Conservation (phyloP, 2,329 filamentous ascomycete genomes). For the Monosporascus sp. region DNA sequence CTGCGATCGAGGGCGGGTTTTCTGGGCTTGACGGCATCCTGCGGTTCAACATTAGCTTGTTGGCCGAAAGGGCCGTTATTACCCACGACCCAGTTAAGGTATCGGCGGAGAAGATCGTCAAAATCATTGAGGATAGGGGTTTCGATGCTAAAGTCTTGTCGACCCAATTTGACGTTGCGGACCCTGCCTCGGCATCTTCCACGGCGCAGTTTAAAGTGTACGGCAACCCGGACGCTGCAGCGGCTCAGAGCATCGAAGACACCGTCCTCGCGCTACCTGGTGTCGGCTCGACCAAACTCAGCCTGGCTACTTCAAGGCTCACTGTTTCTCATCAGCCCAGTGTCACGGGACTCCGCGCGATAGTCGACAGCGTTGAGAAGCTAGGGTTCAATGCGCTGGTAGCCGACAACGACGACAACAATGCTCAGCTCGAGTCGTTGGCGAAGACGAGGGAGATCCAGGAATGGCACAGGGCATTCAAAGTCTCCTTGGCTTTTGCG, state of each 20-base stretch:
- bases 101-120: constrained; percentile 65
- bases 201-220: constrained; percentile 79
- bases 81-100: constrained; percentile 73
- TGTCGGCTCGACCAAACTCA: constrained; percentile 67
- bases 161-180: constrained; percentile 56
- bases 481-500: constrained; percentile 71
- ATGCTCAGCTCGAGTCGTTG: constrained; percentile 90
- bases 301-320: constrained; percentile 66
- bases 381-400: constrained; percentile 83
- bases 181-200: constrained; percentile 49
- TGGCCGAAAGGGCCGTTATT: constrained; percentile 87
- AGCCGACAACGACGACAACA: constrained; percentile 89
- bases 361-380: constrained; percentile 79
- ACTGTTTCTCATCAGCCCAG: constrained; percentile 67
- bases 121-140: constrained; percentile 82
- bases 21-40: constrained; percentile 68
- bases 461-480: constrained; percentile 82
- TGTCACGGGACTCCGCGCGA: constrained; percentile 68
- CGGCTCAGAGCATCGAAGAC: constrained; percentile 68
- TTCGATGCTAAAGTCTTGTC: constrained; percentile 84
- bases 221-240: constrained; percentile 65
- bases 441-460: constrained; percentile 95
- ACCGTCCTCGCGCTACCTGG: constrained; percentile 61
- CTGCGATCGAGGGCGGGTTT: constrained; percentile 81
- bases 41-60: constrained; percentile 89